Base-by-base conservation (phyloP, 1,139 yeast genomes). In the Pichia sp. region DNA sequence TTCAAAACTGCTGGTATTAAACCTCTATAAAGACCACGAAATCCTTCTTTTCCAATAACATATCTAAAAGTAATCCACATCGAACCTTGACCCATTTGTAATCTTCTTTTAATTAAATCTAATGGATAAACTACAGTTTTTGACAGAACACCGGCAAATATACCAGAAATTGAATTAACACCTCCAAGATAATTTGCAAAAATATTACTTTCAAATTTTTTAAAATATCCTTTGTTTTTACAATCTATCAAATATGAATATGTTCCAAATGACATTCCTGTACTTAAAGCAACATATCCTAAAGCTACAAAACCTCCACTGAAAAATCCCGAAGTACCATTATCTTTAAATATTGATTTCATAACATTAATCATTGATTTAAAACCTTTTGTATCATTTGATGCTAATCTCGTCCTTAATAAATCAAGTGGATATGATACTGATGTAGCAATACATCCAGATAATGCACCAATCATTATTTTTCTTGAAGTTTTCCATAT, bases 401-500 rank as follows among this genome's bases (percentile, higher is more conserved):
- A 83, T 1, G 88, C 95, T 42, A 88, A 70, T 40, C 95, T 65
- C 0, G 98, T 91, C 38, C 98, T 65, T 34, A 91, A 63, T 24
- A 88, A 69, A 60, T 91, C 98, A 54, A 87, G 78, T 0, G 98
- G 98, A 55, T 91, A 91, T 3, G 96, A 85, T 2, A 68, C 57
- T 0, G 75, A 42, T 0, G 95, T 86, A 37, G 95, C 85, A 1
- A 75, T 56, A 23, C 79, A 64, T 0, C 98, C 98, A 0, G 96
- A 80, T 2, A 78, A 61, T 0, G 84, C 74, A 0, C 98, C 98
- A 6, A 85, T 76, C 0, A 62, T 3, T 66, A 59, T 27, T 72
- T 37, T 21, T 28, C 55, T 50, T 27, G 64, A 10, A 7, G 57
- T 47, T 33, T 54, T n/a, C n/a, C n/a, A n/a, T n/a, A n/a, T n/a